A percentile compares a stretch with the other conserved stretches of the same genome.
Evolutionary conservation across 1,284 basidiomycete genomes (phyloP).

Genomic region (Trichosporon asahii): DNA sequence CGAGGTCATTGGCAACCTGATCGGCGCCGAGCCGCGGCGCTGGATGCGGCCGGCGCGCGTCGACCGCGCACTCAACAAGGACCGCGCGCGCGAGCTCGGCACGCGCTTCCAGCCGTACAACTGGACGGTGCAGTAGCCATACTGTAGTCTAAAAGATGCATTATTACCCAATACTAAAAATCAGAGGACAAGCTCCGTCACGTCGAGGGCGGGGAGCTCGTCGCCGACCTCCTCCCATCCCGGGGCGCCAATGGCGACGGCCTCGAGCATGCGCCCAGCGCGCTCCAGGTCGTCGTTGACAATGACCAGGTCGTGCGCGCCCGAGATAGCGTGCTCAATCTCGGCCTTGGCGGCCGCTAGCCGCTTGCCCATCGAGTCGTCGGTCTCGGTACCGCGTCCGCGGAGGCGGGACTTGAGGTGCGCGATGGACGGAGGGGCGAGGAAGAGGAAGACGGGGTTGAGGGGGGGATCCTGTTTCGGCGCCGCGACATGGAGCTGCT

Average conservation of each 20-base stretch:
- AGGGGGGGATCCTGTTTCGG: conserved; percentile 59
- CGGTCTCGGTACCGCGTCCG: conserved; percentile 80
- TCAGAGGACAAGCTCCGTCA: conserved; percentile 28
- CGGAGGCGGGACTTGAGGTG: conserved; percentile 67
- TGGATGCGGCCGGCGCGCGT: conserved; percentile 78
- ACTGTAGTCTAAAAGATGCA: conserved; percentile 8
- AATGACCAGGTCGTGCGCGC: conserved; percentile 76
- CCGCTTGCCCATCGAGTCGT: conserved; percentile 68
- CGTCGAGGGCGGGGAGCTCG: conserved; percentile 42
- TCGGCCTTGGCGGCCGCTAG: conserved; percentile 78
- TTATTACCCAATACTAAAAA: not conserved
- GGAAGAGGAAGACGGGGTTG: conserved; percentile 86
- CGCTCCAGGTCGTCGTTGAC: conserved; percentile 87
- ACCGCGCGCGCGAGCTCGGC: conserved; percentile 59
- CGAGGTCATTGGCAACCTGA: conserved; percentile 88
- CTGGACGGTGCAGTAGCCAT: conserved; percentile 43
- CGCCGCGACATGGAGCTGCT: conserved; percentile 71
- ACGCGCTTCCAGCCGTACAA: conserved; percentile 51
- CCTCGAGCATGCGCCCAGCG: conserved; percentile 66
- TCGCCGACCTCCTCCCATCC: conserved; percentile 47
- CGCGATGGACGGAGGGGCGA: conserved; percentile 78
- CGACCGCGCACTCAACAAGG: conserved; percentile 67
- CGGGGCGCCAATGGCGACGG: conserved; percentile 65
- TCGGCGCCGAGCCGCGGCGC: conserved; percentile 79
- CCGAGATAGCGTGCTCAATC: conserved; percentile 74